A percentile compares a stretch with the other conserved stretches of the same genome.
These are phyloP conservation scores for Micractinium sp. DNA, from an alignment of 139 green algal genomes.

Conservation along the genomic window DNA sequence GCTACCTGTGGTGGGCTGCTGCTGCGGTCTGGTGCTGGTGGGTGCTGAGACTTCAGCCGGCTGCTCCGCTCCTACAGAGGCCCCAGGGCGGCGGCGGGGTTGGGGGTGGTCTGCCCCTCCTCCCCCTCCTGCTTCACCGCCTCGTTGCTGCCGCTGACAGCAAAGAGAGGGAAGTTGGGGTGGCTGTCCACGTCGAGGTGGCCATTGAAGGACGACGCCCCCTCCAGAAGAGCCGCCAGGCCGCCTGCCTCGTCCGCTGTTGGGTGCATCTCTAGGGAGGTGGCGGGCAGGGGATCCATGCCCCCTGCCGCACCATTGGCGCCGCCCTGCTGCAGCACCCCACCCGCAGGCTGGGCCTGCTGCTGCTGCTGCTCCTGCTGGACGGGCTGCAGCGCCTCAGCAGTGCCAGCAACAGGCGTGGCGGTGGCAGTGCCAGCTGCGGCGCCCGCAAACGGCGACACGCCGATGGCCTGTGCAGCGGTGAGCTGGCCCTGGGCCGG, in stretches of 20 bases:
- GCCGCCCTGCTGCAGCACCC: neutral
- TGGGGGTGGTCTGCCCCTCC: neutral
- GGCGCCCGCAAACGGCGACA: neutral
- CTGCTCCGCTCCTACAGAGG: neutral
- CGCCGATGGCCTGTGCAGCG: neutral
- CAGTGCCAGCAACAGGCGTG: neutral
- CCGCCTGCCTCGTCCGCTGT: neutral
- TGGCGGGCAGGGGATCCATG: neutral
- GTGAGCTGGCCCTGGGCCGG: neutral
- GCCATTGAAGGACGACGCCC: neutral
- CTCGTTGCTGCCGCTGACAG: neutral
- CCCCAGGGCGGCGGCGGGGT: neutral
- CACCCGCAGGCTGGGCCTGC: neutral
- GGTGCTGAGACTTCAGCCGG: neutral
- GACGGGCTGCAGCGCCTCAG: neutral
- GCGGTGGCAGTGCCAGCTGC: neutral
- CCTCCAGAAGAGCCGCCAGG: slow-evolving; percentile 1
- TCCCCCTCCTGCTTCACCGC: neutral
- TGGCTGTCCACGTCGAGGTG: neutral
- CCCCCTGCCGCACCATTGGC: neutral
- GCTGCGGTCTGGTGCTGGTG: neutral
- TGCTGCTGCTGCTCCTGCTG: neutral
- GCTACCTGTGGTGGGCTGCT: neutral
- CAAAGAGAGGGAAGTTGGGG: no score
- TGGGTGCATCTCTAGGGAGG: neutral